phyloP scores from a whole-genome alignment of 208 protist genomes.

The Trypanosoma vivax region DNA sequence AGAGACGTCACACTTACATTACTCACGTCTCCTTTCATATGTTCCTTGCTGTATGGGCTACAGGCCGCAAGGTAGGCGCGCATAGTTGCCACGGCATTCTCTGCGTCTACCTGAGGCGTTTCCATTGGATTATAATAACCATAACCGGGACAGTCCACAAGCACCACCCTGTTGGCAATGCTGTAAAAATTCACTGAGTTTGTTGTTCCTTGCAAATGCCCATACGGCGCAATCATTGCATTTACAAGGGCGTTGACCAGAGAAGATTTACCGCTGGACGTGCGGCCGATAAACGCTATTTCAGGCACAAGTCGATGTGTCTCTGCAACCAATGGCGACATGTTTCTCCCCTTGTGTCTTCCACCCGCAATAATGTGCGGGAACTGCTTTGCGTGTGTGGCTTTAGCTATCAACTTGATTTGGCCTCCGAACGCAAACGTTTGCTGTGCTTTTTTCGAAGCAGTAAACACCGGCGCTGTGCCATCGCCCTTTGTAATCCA shows the following conservation, averaged over 20 bases:
- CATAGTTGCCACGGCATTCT: constrained; percentile 68
- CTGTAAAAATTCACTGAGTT: constrained; percentile 71
- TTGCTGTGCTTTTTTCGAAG: constrained; percentile 73
- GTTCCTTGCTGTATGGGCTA: not conserved
- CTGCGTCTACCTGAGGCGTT: constrained; percentile 51
- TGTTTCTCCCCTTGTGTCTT: not conserved
- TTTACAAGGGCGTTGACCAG: constrained; percentile 85
- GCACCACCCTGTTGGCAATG: constrained; percentile 47
- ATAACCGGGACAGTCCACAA: constrained; percentile 87
- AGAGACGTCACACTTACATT: too few species aligned
- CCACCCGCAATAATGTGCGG: constrained; percentile 23
- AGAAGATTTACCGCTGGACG: constrained; percentile 79
- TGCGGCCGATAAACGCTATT: constrained; percentile 84
- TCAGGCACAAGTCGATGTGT: constrained; percentile 46
- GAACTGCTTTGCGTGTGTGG: constrained; percentile 66
- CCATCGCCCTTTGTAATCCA: constrained; percentile 89
- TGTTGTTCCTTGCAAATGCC: constrained; percentile 80
- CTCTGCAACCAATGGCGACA: not conserved
- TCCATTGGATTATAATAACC: constrained; percentile 74
- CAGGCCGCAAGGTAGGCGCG: constrained; percentile 45
- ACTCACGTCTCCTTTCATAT: too few species aligned
- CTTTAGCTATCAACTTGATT: constrained; percentile 33
- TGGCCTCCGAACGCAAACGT: constrained; percentile 83
- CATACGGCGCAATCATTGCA: constrained; percentile 73
- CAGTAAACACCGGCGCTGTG: constrained; percentile 78